phyloP scores from a whole-genome alignment of 306 rosid species.

The Dalbergia cochinchinensis region DNA sequence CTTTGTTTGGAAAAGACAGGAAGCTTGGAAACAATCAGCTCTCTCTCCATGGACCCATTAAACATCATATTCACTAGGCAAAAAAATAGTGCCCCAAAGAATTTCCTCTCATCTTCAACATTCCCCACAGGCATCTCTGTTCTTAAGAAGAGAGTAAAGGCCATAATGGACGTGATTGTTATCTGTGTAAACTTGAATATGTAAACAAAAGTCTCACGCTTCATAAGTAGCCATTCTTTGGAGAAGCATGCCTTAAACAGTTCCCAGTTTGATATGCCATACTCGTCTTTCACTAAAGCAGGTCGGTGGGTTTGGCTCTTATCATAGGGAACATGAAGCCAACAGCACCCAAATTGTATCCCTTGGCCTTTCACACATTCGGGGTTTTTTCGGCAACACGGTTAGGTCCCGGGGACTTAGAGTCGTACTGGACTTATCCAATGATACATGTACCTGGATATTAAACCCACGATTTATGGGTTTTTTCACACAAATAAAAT shows the following conservation, averaged over 20 bases:
- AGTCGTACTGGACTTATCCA: no score
- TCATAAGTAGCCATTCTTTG: conserved; percentile 80
- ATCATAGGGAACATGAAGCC: conserved; percentile 67
- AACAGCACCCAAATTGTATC: no score
- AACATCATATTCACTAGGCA: conserved; percentile 73
- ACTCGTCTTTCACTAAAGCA: conserved; percentile 74
- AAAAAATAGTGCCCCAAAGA: conserved; percentile 78
- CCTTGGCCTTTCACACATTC: no score
- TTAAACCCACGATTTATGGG: no score
- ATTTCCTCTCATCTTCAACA: conserved; percentile 62
- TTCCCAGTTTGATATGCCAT: conserved; percentile 73
- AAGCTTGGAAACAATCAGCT: conserved; percentile 68
- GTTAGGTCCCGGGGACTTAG: no score
- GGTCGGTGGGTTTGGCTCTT: conserved; percentile 64
- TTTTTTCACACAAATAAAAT: no score
- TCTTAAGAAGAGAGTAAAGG: conserved; percentile 71
- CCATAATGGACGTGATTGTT: conserved; percentile 60
- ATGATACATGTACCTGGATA: no score
- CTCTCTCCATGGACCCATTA: conserved; percentile 77
- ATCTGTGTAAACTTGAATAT: conserved; percentile 70
- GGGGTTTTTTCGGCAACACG: no score
- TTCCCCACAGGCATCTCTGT: conserved; percentile 69
- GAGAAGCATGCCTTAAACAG: conserved; percentile 80
- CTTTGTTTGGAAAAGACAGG: conserved; percentile 82
- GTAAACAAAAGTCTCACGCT: conserved; percentile 62